Base-by-base conservation (phyloP, 78 protist genomes). In the Planoprotostelium fungivorum region DNA sequence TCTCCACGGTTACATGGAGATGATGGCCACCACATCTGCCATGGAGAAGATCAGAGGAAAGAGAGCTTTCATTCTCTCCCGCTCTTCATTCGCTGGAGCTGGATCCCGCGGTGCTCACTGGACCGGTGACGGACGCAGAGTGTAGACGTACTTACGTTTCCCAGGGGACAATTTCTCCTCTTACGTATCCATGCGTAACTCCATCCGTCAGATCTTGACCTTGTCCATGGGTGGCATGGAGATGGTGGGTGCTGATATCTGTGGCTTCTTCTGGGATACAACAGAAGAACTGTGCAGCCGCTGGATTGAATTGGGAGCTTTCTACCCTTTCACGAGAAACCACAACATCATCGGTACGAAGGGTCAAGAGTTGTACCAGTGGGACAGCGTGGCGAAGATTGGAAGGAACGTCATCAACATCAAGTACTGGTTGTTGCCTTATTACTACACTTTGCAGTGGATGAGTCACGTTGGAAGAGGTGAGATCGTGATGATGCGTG, bases 181-280 rank as follows among this genome's bases (percentile, higher is more conserved):
- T 0, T 97, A 25, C 63, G 25, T 34, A 0, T 91, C 89, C 28
- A 10, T 97, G 89, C 38, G 83, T 63, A 34, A 83, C 29, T 94
- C 96, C 28, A 97, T 97, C 89, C 88, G 94, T 34, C 97, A 96
- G 84, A 91, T 96, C 28, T 35, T 97, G 1, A 84, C 90, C 36
- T 93, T 96, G 91, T 84, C 94, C 34, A 84, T 96, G 91, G 95
- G 88, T 86, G 96, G 96, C 85, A 91, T 97, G 1, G 97, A 97
- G 35, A 29, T 94, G 34, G 96, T 95, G 36, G 98, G 98, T 28
- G 97, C 98, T 0, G 98, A 97, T 87, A 96, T 97, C n/a, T 95
- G 98, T 63, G 98, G 98, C 84, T 97, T 97, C 87, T 84, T 86
- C 87, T 91, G 93, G 1, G 83, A 88, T 28, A 83, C 97, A 35